phyloP scores from a whole-genome alignment of 805 yeast species.

The Cyberlindnera mississippiensis region DNA sequence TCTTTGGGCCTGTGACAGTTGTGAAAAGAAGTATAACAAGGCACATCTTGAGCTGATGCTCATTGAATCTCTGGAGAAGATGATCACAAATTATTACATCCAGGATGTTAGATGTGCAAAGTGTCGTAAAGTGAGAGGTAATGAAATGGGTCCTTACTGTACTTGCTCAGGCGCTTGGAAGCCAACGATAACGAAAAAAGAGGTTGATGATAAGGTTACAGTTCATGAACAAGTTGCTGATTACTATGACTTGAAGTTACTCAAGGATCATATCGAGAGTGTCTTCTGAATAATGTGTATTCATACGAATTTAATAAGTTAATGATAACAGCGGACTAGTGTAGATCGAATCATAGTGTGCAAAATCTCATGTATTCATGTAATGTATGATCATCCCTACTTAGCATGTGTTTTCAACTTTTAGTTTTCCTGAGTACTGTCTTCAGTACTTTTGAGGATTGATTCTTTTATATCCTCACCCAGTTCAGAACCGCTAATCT shows the following conservation, averaged over 20 bases:
- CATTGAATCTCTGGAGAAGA: conserved; percentile 56
- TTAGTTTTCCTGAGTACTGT: no score
- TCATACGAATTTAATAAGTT: conserved; percentile 1
- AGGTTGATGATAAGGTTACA: conserved; percentile 40
- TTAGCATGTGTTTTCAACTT: neutral
- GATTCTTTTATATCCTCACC: neutral
- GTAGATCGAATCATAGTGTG: neutral
- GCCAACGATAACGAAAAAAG: conserved; percentile 46
- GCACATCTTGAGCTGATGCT: conserved; percentile 76
- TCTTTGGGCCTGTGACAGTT: conserved; percentile 60
- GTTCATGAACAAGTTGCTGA: conserved; percentile 58
- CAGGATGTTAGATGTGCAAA: conserved; percentile 83
- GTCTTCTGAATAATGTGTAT: conserved; percentile 16
- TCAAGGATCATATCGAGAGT: conserved; percentile 31
- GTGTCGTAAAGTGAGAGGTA: conserved; percentile 64
- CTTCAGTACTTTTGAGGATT: neutral
- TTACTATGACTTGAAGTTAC: conserved; percentile 55
- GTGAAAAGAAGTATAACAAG: conserved; percentile 60
- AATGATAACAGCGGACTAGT: neutral
- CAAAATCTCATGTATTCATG: neutral
- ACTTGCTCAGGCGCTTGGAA: conserved; percentile 86
- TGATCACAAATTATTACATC: conserved; percentile 55
- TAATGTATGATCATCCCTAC: neutral
- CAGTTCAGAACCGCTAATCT: neutral
- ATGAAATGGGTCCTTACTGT: conserved; percentile 71